Evolutionary conservation across 169 alveolate genomes (phyloP).

Genomic region (Plasmodium cynomolgi): DNA sequence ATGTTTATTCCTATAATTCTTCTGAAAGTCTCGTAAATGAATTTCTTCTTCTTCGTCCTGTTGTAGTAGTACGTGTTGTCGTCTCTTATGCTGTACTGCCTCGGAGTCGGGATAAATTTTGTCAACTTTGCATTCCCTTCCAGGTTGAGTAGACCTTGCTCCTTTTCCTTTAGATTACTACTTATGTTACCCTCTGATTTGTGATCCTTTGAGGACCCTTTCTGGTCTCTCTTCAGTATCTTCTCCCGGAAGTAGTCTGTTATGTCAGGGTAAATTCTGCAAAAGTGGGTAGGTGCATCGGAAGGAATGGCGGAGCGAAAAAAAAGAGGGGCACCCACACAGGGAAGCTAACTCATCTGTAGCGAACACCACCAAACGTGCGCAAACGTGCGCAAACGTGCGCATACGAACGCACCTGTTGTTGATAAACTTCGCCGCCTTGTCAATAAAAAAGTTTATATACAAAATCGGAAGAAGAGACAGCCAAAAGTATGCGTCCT

Average conservation of each 20-base stretch:
- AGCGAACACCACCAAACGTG: background rate
- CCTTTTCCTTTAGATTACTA: background rate
- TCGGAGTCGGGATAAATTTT: constrained; percentile 59
- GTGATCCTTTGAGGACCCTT: background rate
- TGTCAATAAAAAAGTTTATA: constrained; percentile 37
- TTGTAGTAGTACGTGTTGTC: constrained; percentile 17
- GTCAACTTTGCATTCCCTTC: background rate
- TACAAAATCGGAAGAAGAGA: constrained; percentile 53
- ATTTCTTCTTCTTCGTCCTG: constrained; percentile 17
- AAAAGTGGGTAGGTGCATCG: background rate
- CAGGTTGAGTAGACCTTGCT: background rate
- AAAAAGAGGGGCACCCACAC: background rate
- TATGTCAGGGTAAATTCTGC: constrained; percentile 54
- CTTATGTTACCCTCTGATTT: background rate
- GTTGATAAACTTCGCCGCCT: constrained; percentile 26
- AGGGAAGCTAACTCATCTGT: background rate
- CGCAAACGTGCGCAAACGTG: background rate
- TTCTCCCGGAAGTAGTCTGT: constrained; percentile 10
- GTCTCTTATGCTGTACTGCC: constrained; percentile 25
- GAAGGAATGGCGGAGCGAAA: background rate
- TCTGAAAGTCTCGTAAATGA: constrained; percentile 17
- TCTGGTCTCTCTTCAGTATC: background rate
- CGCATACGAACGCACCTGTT: background rate
- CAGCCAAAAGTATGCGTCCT: constrained; percentile 59
- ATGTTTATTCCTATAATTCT: constrained; percentile 31